phyloP scores from a whole-genome alignment of 257 asterid genomes.

The Nicotiana attenuata region DNA sequence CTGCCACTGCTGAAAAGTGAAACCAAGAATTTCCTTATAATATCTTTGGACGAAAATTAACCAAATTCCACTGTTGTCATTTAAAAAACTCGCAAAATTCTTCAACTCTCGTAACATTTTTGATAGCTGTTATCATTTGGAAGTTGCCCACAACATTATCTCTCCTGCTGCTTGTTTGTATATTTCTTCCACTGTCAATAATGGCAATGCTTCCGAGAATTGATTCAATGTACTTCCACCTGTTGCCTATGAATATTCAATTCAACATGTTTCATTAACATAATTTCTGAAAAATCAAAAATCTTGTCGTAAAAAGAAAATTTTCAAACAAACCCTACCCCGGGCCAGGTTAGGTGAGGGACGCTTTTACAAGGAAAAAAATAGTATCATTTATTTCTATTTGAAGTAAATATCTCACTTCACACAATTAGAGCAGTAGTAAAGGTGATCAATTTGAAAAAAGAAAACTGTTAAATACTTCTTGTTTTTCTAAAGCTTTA shows the following conservation, averaged over 20 bases:
- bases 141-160: constrained; percentile 42
- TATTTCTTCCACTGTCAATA: constrained; percentile 45
- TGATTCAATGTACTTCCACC: constrained; percentile 26
- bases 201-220: constrained; percentile 19
- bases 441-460: no score
- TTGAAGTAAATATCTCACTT: no score
- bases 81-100: neutral
- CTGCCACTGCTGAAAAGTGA: neutral
- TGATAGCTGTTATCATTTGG: constrained; percentile 15
- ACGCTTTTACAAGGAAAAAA: no score
- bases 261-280: neutral
- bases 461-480: no score
- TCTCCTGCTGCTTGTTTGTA: constrained; percentile 67
- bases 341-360: neutral
- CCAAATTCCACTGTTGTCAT: neutral
- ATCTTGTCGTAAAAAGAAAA: neutral
- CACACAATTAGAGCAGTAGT: no score
- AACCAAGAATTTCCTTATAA: neutral
- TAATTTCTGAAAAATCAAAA: no score
- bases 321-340: neutral
- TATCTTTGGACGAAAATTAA: neutral
- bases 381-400: no score
- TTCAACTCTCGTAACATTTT: neutral
- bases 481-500: no score
- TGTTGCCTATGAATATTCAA: constrained; percentile 32